Evolutionary conservation across 371 early-diverging fungal genomes (phyloP), one percentile per base, ranked within the genome.

Genomic region (Mucor racemosus): DNA sequence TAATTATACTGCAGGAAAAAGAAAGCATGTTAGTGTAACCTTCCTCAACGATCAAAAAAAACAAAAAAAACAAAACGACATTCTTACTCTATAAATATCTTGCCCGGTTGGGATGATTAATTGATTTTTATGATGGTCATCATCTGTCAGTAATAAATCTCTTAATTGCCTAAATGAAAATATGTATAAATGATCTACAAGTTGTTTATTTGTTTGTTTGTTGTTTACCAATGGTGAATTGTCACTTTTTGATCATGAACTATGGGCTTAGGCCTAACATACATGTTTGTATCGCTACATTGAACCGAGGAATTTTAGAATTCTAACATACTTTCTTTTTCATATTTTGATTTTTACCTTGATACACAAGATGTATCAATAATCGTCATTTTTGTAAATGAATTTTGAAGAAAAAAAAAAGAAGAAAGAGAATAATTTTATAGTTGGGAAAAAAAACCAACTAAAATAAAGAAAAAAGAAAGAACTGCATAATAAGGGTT

Each of bases 121-220:
- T 66, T 78, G 72, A 53, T 78, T 56, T 26, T 62, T 65, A 33
- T 63, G 65, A 7, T 62, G 60, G 34, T 75, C 71, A 42, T 76
- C 76, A 36, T 91, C 91, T 58, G 94, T 89, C 5, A 89, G 68
- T 13, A 96, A 75, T 61, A 98, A 86, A 78, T 98, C 97, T 55
- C 97, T 84, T 40, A 98, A 84, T 78, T 98, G 99, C 97, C 96
- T 94, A 33, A 9, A 60, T 31, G 15, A 9, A 26, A 62, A 4
- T 58, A 6, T 36, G 38, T n/a, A 58, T 41, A 56, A 19, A 50
- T 11, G 50, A 50, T 50, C 50, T 50, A 19, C 50, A 33, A 35
- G 50, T 19, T 48, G 7, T 50, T 26, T 62, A 8, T 39, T 65
- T 54, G 38, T 50, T 46, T 31, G n/a, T 35, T 48, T 48, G 50